Evolutionary conservation across 1,284 basidiomycete species (phyloP).

Genomic region (Mixia osmundae): DNA sequence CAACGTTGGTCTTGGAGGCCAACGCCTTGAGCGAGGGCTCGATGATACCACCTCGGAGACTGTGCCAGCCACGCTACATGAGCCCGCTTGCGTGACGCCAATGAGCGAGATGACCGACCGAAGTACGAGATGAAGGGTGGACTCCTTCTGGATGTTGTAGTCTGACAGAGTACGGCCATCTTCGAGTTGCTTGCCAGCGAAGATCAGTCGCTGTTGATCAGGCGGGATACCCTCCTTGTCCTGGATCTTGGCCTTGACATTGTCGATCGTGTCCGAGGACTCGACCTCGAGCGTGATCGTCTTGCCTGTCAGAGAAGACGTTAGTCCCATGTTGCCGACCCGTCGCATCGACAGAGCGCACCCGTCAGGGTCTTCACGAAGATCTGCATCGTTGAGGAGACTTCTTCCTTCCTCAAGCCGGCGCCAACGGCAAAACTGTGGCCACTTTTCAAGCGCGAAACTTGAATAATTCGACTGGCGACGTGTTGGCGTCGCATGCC

Average conservation of each 20-base stretch:
- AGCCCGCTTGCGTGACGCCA: neutral
- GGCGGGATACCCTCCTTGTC: conserved; percentile 39
- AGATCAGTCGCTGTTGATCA: conserved; percentile 83
- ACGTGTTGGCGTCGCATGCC: too few relatives aligned
- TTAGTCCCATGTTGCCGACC: too few relatives aligned
- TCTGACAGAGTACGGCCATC: conserved; percentile 83
- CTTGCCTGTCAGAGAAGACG: conserved; percentile 97
- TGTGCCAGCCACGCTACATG: conserved; percentile 7
- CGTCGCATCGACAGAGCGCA: too few relatives aligned
- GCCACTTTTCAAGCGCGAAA: too few relatives aligned
- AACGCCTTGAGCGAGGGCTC: conserved; percentile 95
- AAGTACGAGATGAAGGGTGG: conserved; percentile 74
- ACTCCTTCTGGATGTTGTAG: conserved; percentile 99
- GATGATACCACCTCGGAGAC: conserved; percentile 82
- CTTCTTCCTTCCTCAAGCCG: too few relatives aligned
- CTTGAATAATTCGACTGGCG: too few relatives aligned
- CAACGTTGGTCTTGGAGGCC: conserved; percentile 40
- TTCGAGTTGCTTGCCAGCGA: conserved; percentile 60
- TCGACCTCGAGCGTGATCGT: conserved; percentile 64
- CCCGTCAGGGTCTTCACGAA: conserved; percentile 29
- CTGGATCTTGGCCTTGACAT: conserved; percentile 30
- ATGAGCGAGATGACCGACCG: conserved; percentile 32
- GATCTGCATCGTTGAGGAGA: conserved; percentile 1
- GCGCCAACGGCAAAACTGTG: too few relatives aligned
- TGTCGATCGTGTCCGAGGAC: conserved; percentile 37